Percentiles rank a stretch among this genome's conserved stretches.
Conservation (phyloP, 2,329 filamentous ascomycete genomes). For the Fulvia fulva region DNA sequence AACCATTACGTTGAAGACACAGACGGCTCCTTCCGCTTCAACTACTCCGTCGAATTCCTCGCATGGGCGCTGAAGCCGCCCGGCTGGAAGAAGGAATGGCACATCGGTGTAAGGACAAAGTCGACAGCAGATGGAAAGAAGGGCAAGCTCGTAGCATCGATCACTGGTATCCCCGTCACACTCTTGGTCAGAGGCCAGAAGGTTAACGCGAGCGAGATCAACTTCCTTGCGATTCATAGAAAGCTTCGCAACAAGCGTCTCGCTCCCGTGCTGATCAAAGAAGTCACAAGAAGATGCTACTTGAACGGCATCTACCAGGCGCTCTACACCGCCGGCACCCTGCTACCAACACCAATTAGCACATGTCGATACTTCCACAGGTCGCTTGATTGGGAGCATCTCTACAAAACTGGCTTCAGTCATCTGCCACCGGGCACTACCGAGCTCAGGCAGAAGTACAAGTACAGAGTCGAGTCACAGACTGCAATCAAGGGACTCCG, state of each 20-base stretch:
- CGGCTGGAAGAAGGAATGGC: conserved; percentile 91
- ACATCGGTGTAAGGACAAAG: conserved; percentile 80
- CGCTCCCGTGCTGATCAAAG: conserved; percentile 92
- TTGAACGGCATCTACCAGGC: conserved; percentile 84
- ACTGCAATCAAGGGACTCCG: conserved; percentile 73
- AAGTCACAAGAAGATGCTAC: conserved; percentile 91
- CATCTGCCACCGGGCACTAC: conserved; percentile 80
- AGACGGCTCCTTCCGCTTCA: conserved; percentile 96
- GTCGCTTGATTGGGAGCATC: conserved; percentile 89
- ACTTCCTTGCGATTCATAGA: conserved; percentile 98
- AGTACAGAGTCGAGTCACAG: conserved; percentile 70
- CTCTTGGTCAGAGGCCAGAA: conserved; percentile 73
- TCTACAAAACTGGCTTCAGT: conserved; percentile 92
- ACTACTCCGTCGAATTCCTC: conserved; percentile 84
- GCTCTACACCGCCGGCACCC: conserved; percentile 88
- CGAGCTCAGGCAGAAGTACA: conserved; percentile 76
- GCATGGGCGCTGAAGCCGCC: conserved; percentile 94
- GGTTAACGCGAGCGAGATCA: conserved; percentile 84
- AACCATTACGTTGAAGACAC: conserved; percentile 97
- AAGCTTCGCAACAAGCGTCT: conserved; percentile 92
- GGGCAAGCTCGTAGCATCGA: conserved; percentile 87
- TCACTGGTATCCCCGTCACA: conserved; percentile 84
- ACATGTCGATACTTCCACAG: conserved; percentile 96
- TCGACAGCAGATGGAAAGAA: conserved; percentile 54
- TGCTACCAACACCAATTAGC: conserved; percentile 86